These are phyloP conservation scores for Achlya hypogyna DNA, from an alignment of 352 stramenopile species.

Conservation along the genomic window DNA sequence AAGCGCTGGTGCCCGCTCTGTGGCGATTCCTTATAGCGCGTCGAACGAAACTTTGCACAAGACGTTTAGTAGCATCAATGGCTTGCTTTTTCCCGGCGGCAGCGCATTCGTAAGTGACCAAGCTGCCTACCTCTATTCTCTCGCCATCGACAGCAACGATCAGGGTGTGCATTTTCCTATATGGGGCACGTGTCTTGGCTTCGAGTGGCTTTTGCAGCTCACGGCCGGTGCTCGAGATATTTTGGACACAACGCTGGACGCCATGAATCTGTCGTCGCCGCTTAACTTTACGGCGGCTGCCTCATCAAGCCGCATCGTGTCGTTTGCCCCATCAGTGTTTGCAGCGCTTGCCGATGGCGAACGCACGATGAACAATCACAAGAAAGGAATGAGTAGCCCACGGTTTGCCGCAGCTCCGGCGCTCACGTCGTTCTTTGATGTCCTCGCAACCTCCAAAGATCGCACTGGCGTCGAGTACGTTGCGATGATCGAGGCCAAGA, in stretches of 20 bases:
- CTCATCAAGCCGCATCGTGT: conserved; percentile 45
- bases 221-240: conserved; percentile 21
- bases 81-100: conserved; percentile 56
- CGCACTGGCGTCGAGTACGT: conserved; percentile 70
- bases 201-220: conserved; percentile 68
- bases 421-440: conserved; percentile 44
- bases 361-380: conserved; percentile 72
- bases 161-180: conserved; percentile 51
- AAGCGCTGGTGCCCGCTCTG: conserved; percentile 52
- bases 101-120: not conserved
- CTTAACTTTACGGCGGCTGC: conserved; percentile 57
- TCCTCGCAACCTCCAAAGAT: conserved; percentile 50
- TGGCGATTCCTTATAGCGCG: conserved; percentile 64
- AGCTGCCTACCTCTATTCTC: conserved; percentile 28
- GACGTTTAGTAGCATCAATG: conserved; percentile 58
- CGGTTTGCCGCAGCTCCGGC: conserved; percentile 36
- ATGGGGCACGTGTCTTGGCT: conserved; percentile 67
- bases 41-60: conserved; percentile 42
- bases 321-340: conserved; percentile 25
- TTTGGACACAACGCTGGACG: conserved; percentile 24
- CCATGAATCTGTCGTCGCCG: conserved; percentile 71
- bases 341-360: conserved; percentile 38
- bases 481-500: conserved; percentile 75
- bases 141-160: conserved; percentile 57
- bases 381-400: conserved; percentile 42